Evolutionary conservation across 441 rosid genomes (phyloP), one percentile per base, ranked within the genome.

Genomic region (Adansonia rubrostipa): DNA sequence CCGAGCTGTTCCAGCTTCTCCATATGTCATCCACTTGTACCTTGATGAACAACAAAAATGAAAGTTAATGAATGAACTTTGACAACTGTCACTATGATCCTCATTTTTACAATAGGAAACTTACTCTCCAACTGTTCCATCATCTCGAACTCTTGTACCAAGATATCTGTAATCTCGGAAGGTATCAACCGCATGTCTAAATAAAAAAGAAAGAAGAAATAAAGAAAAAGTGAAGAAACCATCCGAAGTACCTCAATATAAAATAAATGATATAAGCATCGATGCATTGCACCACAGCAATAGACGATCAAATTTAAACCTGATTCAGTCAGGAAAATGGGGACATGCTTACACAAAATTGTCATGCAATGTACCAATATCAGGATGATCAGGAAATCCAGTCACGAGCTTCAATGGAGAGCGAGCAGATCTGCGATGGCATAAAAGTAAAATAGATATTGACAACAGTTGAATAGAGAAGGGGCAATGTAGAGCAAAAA

Each of bases 11-110:
- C 97, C 94, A 57, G 85, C 98, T 87, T 97, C 99, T 81, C 99
- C 99, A 84, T 88, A 97, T 33, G 99, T 97, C 94, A 97, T 91
- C 99, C 99, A 95, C 86, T 95, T 95, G 87, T 97, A 97, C 83
- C 99, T 88, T 77, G 42, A 73, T 19, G 77, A 48, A 50, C 67
- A 58, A 24, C 69, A 47, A 61, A 79, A 62, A 80, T 15, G 28
- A 17, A 40, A 78, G 79, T 63, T 33, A 73, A 75, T 71, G 22
- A 82, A 51, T 24, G 14, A 74, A 76, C 47, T 60, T 57, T 47
- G 69, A 71, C 42, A 62, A 67, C 54, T 76, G 70, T n/a, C 51
- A 47, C 54, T 13, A 19, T 24, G 71, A 82, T 9, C 20, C 75
- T 44, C 75, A 67, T 60, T 54, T 62, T 54, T 56, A 68, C 65